Base-by-base conservation (phyloP, 2,329 filamentous ascomycete species). In the Fonsecaea pedrosoi region DNA sequence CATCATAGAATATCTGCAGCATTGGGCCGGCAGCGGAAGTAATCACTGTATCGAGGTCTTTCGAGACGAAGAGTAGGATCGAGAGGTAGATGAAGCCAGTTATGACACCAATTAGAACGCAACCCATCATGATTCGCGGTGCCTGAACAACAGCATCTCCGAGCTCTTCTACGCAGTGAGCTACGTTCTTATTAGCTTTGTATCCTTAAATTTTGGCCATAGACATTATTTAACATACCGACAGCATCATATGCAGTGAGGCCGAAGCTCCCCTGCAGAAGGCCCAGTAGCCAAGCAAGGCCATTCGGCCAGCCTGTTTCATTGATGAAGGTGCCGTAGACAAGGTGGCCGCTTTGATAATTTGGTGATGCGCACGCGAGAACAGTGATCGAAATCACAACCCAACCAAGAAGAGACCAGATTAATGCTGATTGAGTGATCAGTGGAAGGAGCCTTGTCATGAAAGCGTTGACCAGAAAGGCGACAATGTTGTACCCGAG, bases 371-470 rank as follows among this genome's bases (percentile, higher is more conserved):
- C 82, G 73, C 87, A 90, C 4, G 89, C 83, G 57, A 93, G 78
- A 0, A 90, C 81, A 0, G 89, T 90, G 69, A 92, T 90, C 69
- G 83, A 89, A 70, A 92, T 91, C 65, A 92, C 80, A 54, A 85
- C 78, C 71, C 92, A 92, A 0, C 90, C 90, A 1, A 82, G 77
- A 2, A 92, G 80, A 2, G 87, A 90, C 90, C 90, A 92, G 59
- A 87, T 83, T 70, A 92, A 90, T 1, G 90, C 90, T n/a, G 83
- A 83, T 74, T 90, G 87, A 74, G 89, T 92, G 71, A 92, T 81
- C 12, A 84, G 82, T 0, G 90, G 89, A 3, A 92, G 81, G 3
- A 88, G 73, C 2, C 81, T 78, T 71, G 87, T 89, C 74, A 84
- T 80, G 70, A 91, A 89, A 1, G 87, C 85, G 69, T 92, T 92